These are phyloP conservation scores for Phytopythium vexans DNA, from an alignment of 352 stramenopile genomes.

Conservation along the genomic window DNA sequence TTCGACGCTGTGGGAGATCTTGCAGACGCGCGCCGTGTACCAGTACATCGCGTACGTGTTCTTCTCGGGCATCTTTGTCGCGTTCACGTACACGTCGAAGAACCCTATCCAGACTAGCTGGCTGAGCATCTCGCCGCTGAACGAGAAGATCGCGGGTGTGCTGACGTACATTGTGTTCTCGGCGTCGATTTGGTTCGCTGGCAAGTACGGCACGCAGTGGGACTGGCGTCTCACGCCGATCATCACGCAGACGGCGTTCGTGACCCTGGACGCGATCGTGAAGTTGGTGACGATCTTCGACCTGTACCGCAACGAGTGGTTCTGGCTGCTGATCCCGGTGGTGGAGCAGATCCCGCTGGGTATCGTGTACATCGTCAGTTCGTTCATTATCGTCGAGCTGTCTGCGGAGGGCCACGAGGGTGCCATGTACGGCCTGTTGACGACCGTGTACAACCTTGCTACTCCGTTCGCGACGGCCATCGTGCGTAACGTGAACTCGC, in stretches of 20 bases:
- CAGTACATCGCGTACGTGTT: constrained; percentile 45
- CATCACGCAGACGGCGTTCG: constrained; percentile 26
- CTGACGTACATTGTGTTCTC: constrained; percentile 28
- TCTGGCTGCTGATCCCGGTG: constrained; percentile 48
- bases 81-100: constrained; percentile 33
- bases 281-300: constrained; percentile 54
- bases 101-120: constrained; percentile 41
- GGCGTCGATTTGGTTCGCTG: constrained; percentile 35
- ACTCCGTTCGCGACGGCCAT: constrained; percentile 40
- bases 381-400: constrained; percentile 62
- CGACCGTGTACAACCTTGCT: constrained; percentile 55
- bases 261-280: constrained; percentile 31
- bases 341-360: constrained; percentile 42
- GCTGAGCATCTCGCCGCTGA: constrained; percentile 36
- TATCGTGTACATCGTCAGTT: constrained; percentile 50
- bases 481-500: constrained; percentile 33
- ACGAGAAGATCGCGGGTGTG: constrained; percentile 33
- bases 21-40: constrained; percentile 46
- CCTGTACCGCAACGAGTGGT: constrained; percentile 40
- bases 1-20: constrained; percentile 40
- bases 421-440: constrained; percentile 60
- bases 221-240: constrained; percentile 44
- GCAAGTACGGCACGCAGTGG: constrained; percentile 54
- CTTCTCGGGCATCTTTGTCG: constrained; percentile 35
- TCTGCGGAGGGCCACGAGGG: constrained; percentile 54